Evolutionary conservation across 345 rosid genomes (phyloP).

Genomic region (Populus davidiana): DNA sequence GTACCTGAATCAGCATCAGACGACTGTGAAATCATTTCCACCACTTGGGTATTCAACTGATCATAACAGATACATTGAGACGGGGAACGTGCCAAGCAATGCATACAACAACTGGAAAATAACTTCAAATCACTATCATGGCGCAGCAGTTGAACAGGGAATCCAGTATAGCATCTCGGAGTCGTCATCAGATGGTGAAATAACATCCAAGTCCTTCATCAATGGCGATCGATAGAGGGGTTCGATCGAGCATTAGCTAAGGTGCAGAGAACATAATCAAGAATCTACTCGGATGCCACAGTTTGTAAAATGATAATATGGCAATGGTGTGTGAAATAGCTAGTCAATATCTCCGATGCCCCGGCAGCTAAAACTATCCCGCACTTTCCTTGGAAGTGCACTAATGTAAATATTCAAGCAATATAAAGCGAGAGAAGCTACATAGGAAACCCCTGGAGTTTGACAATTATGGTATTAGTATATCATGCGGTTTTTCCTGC

Average conservation of each 20-base stretch:
- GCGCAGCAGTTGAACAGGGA: conserved; percentile 14
- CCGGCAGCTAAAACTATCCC: neutral
- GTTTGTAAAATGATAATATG: neutral
- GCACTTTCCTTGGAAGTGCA: neutral
- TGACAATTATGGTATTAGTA: neutral
- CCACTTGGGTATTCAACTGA: conserved; percentile 26
- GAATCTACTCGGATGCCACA: neutral
- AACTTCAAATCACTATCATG: conserved; percentile 2
- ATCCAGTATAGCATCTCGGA: conserved; percentile 32
- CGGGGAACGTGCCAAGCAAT: conserved; percentile 21
- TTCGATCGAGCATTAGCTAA: neutral
- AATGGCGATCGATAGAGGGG: conserved; percentile 10
- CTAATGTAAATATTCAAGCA: neutral
- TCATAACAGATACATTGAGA: conserved; percentile 10
- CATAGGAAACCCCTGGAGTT: neutral
- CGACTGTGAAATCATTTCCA: conserved; percentile 26
- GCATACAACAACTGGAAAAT: conserved; percentile 28
- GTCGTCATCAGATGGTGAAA: conserved; percentile 43
- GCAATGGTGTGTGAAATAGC: neutral
- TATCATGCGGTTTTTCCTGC: neutral
- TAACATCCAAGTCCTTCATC: conserved; percentile 32
- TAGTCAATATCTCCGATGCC: neutral
- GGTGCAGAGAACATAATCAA: neutral
- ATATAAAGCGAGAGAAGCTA: neutral
- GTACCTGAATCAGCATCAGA: neutral